phyloP scores from a whole-genome alignment of 768 basidiomycete genomes.

The Phylloporus sp. region DNA sequence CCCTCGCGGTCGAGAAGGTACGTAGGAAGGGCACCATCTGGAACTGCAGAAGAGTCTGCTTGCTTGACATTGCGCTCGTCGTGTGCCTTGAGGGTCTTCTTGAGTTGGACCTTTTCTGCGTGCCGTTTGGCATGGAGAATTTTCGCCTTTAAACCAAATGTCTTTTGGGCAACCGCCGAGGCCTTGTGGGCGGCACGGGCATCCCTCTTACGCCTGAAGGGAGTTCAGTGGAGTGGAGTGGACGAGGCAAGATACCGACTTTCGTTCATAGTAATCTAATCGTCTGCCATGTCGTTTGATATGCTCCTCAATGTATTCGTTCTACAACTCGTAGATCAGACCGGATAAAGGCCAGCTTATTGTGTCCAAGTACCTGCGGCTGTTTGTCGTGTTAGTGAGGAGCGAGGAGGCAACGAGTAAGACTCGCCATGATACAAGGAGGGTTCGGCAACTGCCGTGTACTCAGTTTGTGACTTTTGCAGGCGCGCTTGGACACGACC shows the following conservation, averaged over 20 bases:
- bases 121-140: constrained; percentile 96
- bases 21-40: constrained; percentile 90
- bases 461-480: not conserved
- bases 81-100: constrained; percentile 99
- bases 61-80: constrained; percentile 99
- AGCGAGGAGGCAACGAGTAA: not conserved
- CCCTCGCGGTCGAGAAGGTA: constrained; percentile 96
- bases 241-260: constrained; percentile 47
- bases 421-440: constrained; percentile 27
- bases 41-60: constrained; percentile 74
- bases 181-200: constrained; percentile 73
- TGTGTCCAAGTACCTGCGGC: constrained; percentile 56
- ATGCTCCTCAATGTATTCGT: constrained; percentile 99
- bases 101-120: constrained; percentile 96
- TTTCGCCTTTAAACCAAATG: constrained; percentile 96
- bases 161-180: constrained; percentile 86
- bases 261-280: constrained; percentile 93
- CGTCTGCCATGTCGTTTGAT: constrained; percentile 96
- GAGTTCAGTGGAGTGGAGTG: not conserved
- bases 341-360: not conserved
- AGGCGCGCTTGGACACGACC: constrained; percentile 10
- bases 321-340: constrained; percentile 45
- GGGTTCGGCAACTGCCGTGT: constrained; percentile 28
- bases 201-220: constrained; percentile 70
- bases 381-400: constrained; percentile 29